Base-by-base conservation (phyloP, 2,329 filamentous ascomycete species). In the Fusarium sp. region DNA sequence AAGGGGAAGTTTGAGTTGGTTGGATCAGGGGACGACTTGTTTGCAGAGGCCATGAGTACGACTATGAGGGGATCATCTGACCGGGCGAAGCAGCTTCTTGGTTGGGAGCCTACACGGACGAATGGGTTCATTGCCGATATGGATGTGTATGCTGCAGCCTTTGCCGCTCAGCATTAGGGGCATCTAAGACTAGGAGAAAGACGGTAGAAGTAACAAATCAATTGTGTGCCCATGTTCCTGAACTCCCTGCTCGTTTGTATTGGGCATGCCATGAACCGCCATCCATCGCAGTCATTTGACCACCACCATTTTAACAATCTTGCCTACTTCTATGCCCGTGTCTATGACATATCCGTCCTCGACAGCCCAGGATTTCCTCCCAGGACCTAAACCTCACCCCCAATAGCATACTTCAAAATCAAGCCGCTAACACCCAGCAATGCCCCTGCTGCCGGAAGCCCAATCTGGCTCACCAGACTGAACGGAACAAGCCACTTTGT, bases 401-500 rank as follows among this genome's bases (percentile, higher is more conserved):
- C 60, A 4, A 71, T 56, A 5, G 58, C 65, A 57, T 68, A 54
- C 39, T 52, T 68, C 50, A 73, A 50, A 2, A 65, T 8, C 10
- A 73, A 22, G n/a, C 65, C 71, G 22, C n/a, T 45, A 67, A 31
- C 37, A 65, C 16, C 27, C 5, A 29, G 18, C 48, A 16, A 37
- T 1, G 31, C 52, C 2, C 31, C 29, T 22, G 39, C 59, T 10
- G 37, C 39, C 7, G 37, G 29, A 6, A 43, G 31, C 0, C 68
- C 68, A 20, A 73, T 68, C 10, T 33, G 37, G 13, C n/a, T 16
- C 27, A 67, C 65, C 16, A 72, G 6, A 5, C 68, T 68, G 6
- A 43, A 54, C 11, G 71, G 69, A 1, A 72, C 65, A 43, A 71
- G 57, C 66, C 69, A 66, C 27, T 60, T 64, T 3, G 27, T 27